Percentiles rank a stretch among this genome's conserved stretches.
Evolutionary conservation across 225 moss, liverwort and hornwort species (phyloP).

Genomic region (Anthoceros angustus): DNA sequence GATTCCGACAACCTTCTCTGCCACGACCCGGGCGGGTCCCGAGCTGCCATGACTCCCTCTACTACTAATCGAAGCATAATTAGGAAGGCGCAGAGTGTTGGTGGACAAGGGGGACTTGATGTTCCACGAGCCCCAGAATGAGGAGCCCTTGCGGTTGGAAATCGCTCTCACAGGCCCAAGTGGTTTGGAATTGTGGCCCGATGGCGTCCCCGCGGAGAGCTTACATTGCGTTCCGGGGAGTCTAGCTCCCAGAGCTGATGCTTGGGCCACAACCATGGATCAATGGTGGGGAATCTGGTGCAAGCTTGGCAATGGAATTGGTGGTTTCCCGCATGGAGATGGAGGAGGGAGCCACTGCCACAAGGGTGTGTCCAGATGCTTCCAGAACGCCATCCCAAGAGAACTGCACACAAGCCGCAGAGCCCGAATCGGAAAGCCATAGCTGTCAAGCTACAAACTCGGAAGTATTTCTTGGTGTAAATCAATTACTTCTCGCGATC

Average conservation of each 20-base stretch:
- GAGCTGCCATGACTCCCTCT: background rate
- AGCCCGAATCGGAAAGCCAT: background rate
- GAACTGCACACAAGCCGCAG: background rate
- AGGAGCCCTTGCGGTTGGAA: background rate
- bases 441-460: background rate
- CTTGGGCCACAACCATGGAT: background rate
- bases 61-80: background rate
- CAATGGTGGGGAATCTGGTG: too few species aligned
- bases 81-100: background rate
- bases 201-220: background rate
- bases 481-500: too few species aligned
- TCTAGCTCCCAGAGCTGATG: background rate
- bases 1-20: slow-evolving; percentile 46
- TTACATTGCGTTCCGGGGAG: background rate
- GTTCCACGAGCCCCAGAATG: background rate
- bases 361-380: background rate
- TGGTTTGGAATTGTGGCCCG: background rate
- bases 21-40: slow-evolving; percentile 14
- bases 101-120: background rate
- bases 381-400: background rate
- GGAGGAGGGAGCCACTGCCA: too few species aligned
- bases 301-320: too few species aligned
- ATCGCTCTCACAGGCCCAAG: background rate
- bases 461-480: too few species aligned
- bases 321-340: too few species aligned